Evolutionary conservation across 139 green algal species (phyloP), one percentile per base, ranked within the genome.

Genomic region (Chlamydomonas sphaeroides): DNA sequence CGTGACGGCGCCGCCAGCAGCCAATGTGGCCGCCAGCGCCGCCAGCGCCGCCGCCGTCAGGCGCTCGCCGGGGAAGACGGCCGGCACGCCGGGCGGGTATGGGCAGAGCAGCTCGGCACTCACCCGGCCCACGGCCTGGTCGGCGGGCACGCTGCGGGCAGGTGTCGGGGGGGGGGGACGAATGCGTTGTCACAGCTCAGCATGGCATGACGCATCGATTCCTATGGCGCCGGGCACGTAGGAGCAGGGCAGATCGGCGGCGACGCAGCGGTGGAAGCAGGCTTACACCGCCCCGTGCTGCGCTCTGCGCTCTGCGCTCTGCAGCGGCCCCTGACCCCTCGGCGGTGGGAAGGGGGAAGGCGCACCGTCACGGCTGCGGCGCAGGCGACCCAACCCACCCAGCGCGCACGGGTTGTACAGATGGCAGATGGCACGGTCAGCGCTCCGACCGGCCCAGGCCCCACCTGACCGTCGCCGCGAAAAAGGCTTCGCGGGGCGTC

Each of bases 31-130:
- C 20, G 35, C 39, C 66, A 97, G 83, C 62, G 59, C 6, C 21
- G 59, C n/a, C 33, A 97, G 25, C 23, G 53, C 85, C 0, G 56
- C 53, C 0, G 11, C 17, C 0, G 65, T 92, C 33, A 98, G 70
- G 0, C 79, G 32, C 79, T 98, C 96, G 25, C 96, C 96, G 23
- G 96, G 96, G 28, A 96, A 79, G 33, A 95, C 38, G 14, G 91
- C 67, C 23, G 96, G 95, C 35, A 98, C 92, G 20, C 96, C 96
- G 1, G 96, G 96, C 1, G 96, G 96, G 79, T 98, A 98, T 8
- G 95, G 95, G 74, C 92, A 96, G 72, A 98, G 57, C 59, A 97
- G 84, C 85, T 98, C 96, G 23, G 93, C 95, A 26, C 81, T 89
- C n/a, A 94, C 84, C 4, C 73, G 53, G 8, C 89, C 89, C 36